Evolutionary conservation across 2,329 filamentous ascomycete species (phyloP).

Genomic region (Chaetomiaceae sp.): DNA sequence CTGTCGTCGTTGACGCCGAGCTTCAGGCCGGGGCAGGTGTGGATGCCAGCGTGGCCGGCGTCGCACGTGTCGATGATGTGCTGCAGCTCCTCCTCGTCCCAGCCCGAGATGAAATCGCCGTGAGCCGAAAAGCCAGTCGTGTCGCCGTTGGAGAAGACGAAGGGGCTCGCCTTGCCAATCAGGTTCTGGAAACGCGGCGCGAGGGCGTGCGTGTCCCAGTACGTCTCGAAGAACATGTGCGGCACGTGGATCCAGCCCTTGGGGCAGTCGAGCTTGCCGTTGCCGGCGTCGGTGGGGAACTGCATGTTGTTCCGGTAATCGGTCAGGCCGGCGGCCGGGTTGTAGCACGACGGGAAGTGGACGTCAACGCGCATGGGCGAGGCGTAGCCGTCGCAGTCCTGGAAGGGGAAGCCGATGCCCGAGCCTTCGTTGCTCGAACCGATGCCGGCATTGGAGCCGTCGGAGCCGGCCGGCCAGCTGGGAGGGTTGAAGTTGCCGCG

Average conservation of each 20-base stretch:
- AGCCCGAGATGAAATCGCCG: constrained; percentile 69
- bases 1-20: constrained; percentile 46
- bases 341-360: constrained; percentile 71
- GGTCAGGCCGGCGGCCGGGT: constrained; percentile 55
- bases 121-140: constrained; percentile 66
- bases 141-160: constrained; percentile 67
- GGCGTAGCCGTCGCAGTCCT: constrained; percentile 59
- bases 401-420: constrained; percentile 64
- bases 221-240: constrained; percentile 56
- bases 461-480: constrained; percentile 50
- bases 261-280: constrained; percentile 51
- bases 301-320: constrained; percentile 63
- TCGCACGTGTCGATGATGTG: constrained; percentile 64
- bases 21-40: constrained; percentile 56
- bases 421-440: constrained; percentile 50
- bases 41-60: constrained; percentile 55
- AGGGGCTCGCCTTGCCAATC: constrained; percentile 54
- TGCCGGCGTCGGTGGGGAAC: constrained; percentile 49
- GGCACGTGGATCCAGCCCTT: constrained; percentile 51
- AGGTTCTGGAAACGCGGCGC: constrained; percentile 48
- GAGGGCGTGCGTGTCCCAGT: constrained; percentile 56
- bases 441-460: constrained; percentile 53
- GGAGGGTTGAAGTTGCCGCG: constrained; percentile 45
- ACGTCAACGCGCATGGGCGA: constrained; percentile 62
- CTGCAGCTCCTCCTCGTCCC: constrained; percentile 62